Evolutionary conservation across 345 rosid genomes (phyloP).

Genomic region (Isatis tinctoria): DNA sequence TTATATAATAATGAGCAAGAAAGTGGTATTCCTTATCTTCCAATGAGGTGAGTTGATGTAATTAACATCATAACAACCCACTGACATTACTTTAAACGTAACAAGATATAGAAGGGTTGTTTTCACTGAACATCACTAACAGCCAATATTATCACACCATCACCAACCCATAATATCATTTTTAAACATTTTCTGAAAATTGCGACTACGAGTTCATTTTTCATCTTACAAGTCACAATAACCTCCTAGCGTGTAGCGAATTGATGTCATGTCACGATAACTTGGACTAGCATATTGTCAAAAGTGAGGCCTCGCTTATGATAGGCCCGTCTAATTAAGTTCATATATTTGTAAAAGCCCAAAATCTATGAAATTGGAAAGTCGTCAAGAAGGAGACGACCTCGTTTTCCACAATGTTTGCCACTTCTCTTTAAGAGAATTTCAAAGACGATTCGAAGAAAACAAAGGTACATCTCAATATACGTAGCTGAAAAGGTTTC

Average conservation of each 20-base stretch:
- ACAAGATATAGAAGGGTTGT: background rate
- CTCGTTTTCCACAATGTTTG: background rate
- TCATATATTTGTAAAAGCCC: background rate
- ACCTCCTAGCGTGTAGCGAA: background rate
- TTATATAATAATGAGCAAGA: background rate
- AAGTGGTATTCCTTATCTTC: background rate
- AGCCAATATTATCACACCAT: background rate
- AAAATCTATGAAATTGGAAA: background rate
- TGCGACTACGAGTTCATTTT: too few relatives aligned
- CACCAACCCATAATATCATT: background rate
- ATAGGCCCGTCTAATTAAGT: background rate
- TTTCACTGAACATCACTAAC: conserved; percentile 13
- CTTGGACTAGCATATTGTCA: background rate
- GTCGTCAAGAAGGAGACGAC: background rate
- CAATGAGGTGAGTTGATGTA: conserved; percentile 1
- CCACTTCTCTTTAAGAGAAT: too few relatives aligned
- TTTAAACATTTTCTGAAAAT: background rate
- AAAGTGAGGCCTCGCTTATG: background rate
- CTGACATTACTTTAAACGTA: background rate
- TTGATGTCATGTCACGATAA: background rate
- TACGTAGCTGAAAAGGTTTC: too few relatives aligned
- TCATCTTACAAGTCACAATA: background rate
- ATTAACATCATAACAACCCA: conserved; percentile 12
- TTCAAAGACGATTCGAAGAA: background rate
- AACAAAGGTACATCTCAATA: background rate